Conservation (phyloP, 1,284 basidiomycete species). For the Pseudozyma thailandica region DNA sequence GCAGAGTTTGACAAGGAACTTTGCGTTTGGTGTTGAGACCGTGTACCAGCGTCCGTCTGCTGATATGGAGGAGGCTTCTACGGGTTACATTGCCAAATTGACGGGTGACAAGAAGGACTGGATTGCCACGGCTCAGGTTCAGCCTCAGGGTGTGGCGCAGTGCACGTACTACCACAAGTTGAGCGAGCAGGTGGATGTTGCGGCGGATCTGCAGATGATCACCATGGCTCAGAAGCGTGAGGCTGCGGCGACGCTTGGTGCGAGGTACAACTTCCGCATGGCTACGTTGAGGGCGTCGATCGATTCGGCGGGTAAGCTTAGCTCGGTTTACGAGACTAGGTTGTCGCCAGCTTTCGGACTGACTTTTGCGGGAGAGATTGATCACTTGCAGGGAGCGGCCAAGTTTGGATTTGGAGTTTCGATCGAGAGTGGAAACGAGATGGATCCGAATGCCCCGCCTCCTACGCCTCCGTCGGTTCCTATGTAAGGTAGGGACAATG, state of each 20-base stretch:
- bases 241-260: slow-evolving; percentile 89
- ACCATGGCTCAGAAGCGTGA: slow-evolving; percentile 76
- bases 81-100: slow-evolving; percentile 87
- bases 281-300: slow-evolving; percentile 73
- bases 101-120: slow-evolving; percentile 62
- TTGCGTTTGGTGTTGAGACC: slow-evolving; percentile 91
- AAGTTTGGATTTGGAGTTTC: slow-evolving; percentile 96
- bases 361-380: slow-evolving; percentile 94
- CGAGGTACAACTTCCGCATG: slow-evolving; percentile 95
- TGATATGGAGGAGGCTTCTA: slow-evolving; percentile 74
- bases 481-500: slow-evolving; percentile 39
- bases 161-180: slow-evolving; percentile 97
- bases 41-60: slow-evolving; percentile 79
- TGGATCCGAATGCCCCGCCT: slow-evolving; percentile 62
- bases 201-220: slow-evolving; percentile 88
- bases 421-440: slow-evolving; percentile 76
- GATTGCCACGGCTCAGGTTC: slow-evolving; percentile 90
- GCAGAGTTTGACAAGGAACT: slow-evolving; percentile 90
- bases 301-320: slow-evolving; percentile 76
- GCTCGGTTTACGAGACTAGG: slow-evolving; percentile 92
- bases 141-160: slow-evolving; percentile 82
- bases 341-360: slow-evolving; percentile 95
- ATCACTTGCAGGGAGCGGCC: slow-evolving; percentile 90
- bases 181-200: slow-evolving; percentile 97
- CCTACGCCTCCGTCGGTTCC: slow-evolving; percentile 64